A percentile compares a stretch with the other conserved stretches of the same genome.
Conservation (phyloP, 2,329 filamentous ascomycete species). For the Aspergillus quadricinctus region DNA sequence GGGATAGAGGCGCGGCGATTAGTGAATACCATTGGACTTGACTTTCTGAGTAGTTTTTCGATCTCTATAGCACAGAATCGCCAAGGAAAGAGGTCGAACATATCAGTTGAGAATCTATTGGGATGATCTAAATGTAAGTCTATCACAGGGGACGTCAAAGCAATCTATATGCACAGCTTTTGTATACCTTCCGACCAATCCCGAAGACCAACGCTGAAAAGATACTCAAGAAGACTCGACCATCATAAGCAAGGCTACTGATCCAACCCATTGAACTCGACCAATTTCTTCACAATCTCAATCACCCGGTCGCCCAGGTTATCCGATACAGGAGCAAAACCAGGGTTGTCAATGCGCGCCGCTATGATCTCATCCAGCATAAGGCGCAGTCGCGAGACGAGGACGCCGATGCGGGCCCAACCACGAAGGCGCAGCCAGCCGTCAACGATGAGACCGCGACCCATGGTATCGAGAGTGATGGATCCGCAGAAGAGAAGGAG, state of each 20-base stretch:
- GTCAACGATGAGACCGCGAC: conserved; percentile 82
- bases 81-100: neutral
- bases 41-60: neutral
- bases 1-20: conserved; percentile 16
- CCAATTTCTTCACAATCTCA: conserved; percentile 69
- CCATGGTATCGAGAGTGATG: conserved; percentile 81
- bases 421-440: conserved; percentile 83
- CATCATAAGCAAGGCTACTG: conserved; percentile 22
- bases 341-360: conserved; percentile 72
- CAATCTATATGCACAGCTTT: neutral
- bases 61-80: neutral
- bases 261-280: conserved; percentile 87
- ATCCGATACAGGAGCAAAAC: conserved; percentile 46
- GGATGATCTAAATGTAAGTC: neutral
- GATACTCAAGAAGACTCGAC: neutral
- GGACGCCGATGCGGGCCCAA: conserved; percentile 90
- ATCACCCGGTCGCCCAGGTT: conserved; percentile 54
- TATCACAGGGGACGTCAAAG: neutral
- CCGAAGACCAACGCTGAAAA: neutral
- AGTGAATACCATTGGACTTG: conserved; percentile 11
- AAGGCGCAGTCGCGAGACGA: conserved; percentile 74
- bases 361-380: conserved; percentile 85
- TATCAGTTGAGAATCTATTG: neutral
- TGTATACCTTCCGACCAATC: neutral
- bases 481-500: conserved; percentile 82